These are phyloP conservation scores for Tuber indicum DNA, from an alignment of 495 filamentous ascomycete genomes.

Conservation along the genomic window DNA sequence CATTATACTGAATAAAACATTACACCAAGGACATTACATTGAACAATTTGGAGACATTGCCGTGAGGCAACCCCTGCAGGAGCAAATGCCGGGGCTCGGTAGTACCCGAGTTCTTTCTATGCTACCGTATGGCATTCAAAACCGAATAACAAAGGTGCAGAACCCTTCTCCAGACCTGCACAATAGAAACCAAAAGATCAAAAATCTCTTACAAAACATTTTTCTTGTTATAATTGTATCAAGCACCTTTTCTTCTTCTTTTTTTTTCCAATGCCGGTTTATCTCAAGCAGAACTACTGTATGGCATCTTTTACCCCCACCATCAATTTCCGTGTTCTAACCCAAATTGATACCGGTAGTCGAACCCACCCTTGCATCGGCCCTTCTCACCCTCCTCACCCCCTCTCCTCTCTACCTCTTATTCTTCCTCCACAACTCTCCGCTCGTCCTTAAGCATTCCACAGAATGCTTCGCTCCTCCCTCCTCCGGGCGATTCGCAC, in stretches of 20 bases:
- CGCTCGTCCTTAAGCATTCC: not conserved
- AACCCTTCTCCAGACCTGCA: not conserved
- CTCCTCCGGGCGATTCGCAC: conserved; percentile 18
- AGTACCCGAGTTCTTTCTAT: not conserved
- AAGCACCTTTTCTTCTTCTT: not conserved
- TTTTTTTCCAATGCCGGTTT: not conserved
- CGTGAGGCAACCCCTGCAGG: no score
- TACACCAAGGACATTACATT: no score
- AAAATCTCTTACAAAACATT: not conserved
- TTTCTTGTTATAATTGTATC: not conserved
- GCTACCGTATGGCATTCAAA: not conserved
- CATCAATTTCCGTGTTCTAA: conserved; percentile 5
- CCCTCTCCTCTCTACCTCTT: not conserved
- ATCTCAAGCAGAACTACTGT: not conserved
- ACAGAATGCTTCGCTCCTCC: conserved; percentile 26
- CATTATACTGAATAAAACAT: no score
- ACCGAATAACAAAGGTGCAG: not conserved
- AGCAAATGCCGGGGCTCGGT: no score
- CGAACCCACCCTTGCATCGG: not conserved
- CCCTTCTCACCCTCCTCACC: not conserved
- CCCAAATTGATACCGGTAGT: not conserved
- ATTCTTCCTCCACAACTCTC: not conserved
- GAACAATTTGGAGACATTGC: no score
- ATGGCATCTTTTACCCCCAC: conserved; percentile 5
- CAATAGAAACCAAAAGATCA: not conserved